Evolutionary conservation across 1,284 basidiomycete genomes (phyloP), one percentile per base, ranked within the genome.

Genomic region (Entoloma clypeatum): DNA sequence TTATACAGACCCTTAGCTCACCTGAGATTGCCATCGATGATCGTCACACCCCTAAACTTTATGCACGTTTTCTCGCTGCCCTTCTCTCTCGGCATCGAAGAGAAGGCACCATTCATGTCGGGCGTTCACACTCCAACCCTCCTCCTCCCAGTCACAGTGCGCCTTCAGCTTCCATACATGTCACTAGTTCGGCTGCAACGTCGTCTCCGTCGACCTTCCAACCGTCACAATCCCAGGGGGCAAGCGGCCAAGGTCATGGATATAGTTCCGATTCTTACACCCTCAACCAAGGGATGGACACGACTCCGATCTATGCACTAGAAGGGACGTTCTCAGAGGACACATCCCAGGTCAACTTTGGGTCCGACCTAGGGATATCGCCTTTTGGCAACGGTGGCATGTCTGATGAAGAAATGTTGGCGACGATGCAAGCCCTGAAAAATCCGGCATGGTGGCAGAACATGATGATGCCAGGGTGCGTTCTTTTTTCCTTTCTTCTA

Each of bases 401-500:
- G 31, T 63, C 68, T 6, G 77, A 76, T 11, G 69, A 76, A 7
- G 80, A 83, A 34, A 72, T 78, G 59, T 66, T 86, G 41, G 84
- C 82, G 3, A 74, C 83, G 18, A 82, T 89, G 78, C 72, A 79
- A 43, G 77, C 77, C 14, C 65, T 88, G 41, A 79, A 82, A 50
- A 85, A 79, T 42, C 79, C 79, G 1, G 70, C 65, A 18, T 88
- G 79, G 71, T 86, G 82, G 83, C 64, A 74, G 25, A 82, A 75
- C 39, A 81, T 86, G 77, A 80, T 88, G 80, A 84, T 87, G 81
- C 85, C 86, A 36, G 86, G 86, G 79, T 86, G 56, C 26, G 61
- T 56, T 24, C 10, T 14, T 16, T 29, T 14, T 9, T 9, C 14
- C 37, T 9, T 24, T 40, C 10, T 11, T 10, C 2, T n/a, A 28